A percentile compares a stretch with the other conserved stretches of the same genome.
Conservation (phyloP, 441 rosid genomes). For the Populus hybrid region DNA sequence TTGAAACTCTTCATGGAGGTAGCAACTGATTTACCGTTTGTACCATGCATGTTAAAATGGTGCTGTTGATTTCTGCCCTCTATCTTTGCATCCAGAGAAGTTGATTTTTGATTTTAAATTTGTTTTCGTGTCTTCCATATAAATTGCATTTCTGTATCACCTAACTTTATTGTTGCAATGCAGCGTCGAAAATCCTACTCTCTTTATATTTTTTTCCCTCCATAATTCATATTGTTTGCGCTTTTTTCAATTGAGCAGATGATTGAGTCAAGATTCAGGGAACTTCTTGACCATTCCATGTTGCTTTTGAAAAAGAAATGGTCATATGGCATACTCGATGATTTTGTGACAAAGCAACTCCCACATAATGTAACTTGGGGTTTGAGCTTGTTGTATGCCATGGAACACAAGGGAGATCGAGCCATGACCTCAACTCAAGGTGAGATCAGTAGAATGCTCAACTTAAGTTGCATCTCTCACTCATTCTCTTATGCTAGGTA, state of each 20-base stretch:
- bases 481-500: slow-evolving; percentile 15
- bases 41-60: not conserved
- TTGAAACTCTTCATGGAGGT: not conserved
- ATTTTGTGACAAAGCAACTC: slow-evolving; percentile 97
- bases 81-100: not conserved
- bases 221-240: not conserved
- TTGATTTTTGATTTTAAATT: not conserved
- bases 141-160: not conserved
- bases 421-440: slow-evolving; percentile 86
- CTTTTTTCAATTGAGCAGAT: slow-evolving; percentile 47
- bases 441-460: slow-evolving; percentile 30
- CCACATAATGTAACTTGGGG: slow-evolving; percentile 99
- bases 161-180: not conserved
- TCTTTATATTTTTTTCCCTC: not conserved
- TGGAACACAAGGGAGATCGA: slow-evolving; percentile 95
- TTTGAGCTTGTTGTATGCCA: slow-evolving; percentile 90
- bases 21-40: not conserved
- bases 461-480: slow-evolving; percentile 6
- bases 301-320: slow-evolving; percentile 87
- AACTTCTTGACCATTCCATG: slow-evolving; percentile 84
- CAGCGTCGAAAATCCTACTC: not conserved
- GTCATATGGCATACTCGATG: slow-evolving; percentile 89
- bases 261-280: slow-evolving; percentile 89
- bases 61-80: not conserved
- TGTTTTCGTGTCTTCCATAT: not conserved